These are phyloP conservation scores for Acanthamoeba royreba DNA, from an alignment of 208 protist species.

Conservation along the genomic window DNA sequence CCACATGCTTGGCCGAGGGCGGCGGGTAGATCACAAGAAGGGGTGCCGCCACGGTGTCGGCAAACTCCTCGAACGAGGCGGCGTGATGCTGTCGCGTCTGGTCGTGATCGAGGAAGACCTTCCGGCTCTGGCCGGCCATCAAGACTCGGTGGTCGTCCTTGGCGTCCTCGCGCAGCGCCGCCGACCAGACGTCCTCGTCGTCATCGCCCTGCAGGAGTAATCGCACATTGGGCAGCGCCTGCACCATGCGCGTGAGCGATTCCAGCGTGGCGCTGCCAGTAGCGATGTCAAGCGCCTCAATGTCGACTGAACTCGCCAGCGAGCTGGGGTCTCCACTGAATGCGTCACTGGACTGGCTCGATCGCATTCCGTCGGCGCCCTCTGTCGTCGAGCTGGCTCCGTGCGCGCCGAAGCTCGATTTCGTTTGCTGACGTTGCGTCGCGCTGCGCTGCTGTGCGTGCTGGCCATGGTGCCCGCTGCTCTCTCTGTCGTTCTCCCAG, in stretches of 20 bases:
- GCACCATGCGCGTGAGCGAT: neutral
- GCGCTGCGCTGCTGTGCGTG: neutral
- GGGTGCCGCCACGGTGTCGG: neutral
- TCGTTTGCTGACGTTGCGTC: too few species aligned
- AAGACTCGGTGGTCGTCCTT: neutral
- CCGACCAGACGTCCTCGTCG: neutral
- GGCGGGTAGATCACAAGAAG: neutral
- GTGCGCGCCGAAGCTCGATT: neutral
- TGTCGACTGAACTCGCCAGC: neutral
- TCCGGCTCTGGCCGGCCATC: neutral
- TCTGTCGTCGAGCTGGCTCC: too few species aligned
- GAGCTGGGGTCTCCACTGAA: neutral
- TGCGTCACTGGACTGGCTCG: too few species aligned
- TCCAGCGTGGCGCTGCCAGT: neutral
- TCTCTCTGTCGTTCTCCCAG: neutral
- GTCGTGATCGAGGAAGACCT: neutral
- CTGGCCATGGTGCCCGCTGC: neutral
- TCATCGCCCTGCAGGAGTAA: neutral
- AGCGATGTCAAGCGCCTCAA: neutral
- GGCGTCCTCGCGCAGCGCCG: neutral
- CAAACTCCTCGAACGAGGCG: neutral
- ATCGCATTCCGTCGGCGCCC: too few species aligned
- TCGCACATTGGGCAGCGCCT: neutral
- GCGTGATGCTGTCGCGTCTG: neutral
- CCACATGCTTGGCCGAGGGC: neutral